These are phyloP conservation scores for Colletotrichum phormii DNA, from an alignment of 2,329 filamentous ascomycete species.

Conservation along the genomic window DNA sequence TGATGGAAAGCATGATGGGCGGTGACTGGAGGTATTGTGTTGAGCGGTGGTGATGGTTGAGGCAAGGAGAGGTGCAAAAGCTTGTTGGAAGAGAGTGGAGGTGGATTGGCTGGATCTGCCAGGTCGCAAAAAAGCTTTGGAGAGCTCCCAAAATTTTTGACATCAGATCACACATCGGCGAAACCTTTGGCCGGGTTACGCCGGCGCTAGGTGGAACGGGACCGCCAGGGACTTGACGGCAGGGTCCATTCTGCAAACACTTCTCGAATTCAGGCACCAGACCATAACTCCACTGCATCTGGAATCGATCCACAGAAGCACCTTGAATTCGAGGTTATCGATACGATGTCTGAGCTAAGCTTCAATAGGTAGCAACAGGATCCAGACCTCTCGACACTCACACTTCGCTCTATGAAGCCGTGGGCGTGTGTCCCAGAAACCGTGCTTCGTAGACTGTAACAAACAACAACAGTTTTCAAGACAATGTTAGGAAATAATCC, in stretches of 20 bases:
- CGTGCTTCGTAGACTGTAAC: not conserved
- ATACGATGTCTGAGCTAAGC: not conserved
- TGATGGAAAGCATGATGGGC: conserved; percentile 75
- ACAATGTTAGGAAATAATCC: not conserved
- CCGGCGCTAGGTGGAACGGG: not conserved
- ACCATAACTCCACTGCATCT: conserved; percentile 15
- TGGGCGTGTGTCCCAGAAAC: not conserved
- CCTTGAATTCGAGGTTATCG: not conserved
- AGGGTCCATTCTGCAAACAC: conserved; percentile 5
- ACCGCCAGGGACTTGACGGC: not conserved
- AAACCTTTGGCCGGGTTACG: conserved; percentile 18
- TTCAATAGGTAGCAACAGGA: conserved; percentile 9
- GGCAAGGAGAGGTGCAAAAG: conserved; percentile 3
- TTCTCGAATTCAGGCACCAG: conserved; percentile 8
- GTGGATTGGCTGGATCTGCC: conserved; percentile 7
- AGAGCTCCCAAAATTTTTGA: conserved; percentile 34
- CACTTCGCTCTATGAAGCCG: not conserved
- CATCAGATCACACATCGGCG: conserved; percentile 19
- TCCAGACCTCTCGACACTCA: not conserved
- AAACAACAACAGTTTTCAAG: not conserved
- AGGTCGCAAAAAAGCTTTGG: not conserved
- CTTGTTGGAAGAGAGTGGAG: not conserved
- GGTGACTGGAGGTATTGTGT: not conserved
- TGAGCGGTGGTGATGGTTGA: conserved; percentile 2
- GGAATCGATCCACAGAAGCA: conserved; percentile 9